Evolutionary conservation across 2,329 filamentous ascomycete genomes (phyloP), one percentile per base, ranked within the genome.

Genomic region (Neonectria neomacrospora): DNA sequence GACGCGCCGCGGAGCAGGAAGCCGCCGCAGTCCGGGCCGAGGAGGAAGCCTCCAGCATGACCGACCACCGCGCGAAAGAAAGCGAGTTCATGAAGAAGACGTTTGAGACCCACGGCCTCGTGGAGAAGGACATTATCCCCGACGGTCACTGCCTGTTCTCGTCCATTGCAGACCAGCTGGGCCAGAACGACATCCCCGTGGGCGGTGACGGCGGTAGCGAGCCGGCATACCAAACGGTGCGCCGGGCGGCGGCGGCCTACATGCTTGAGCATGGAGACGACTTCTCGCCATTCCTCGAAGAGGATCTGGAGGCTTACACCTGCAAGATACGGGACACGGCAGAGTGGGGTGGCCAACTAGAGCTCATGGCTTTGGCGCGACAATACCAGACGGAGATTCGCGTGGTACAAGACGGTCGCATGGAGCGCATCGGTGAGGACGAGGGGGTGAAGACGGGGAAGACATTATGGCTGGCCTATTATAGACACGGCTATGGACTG

Each of bases 111-210:
- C 81, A 90, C 61, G 83, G 83, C 0, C 84, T 98, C 16, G 82
- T 81, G 20, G 92, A 97, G 81, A 86, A 91, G 71, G 89, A 93
- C 62, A 94, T 99, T 61, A 86, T 86, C 41, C 93, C 96, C 0
- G 95, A 99, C 78, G 96, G 96, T 0, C 96, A 99, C 80, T 99
- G 96, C 76, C 82, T 99, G 16, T 99, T 98, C 80, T 91, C 93
- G 16, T 94, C 96, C 0, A 86, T 98, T 54, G 94, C 95, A 26
- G 93, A 96, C 76, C 94, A 97, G 79, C 83, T 97, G 56, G 80
- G 80, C 57, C 81, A 85, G 57, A 79, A 83, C 47, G 80, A 75
- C 2, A 80, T 89, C 14, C 73, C 83, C 1, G 72, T 89, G 1
- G 66, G 61, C 11, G 63, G 48, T 14, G 63, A 56, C 18, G 61